These are phyloP conservation scores for Penicillium italicum DNA, from an alignment of 2,329 filamentous ascomycete species.

Conservation along the genomic window DNA sequence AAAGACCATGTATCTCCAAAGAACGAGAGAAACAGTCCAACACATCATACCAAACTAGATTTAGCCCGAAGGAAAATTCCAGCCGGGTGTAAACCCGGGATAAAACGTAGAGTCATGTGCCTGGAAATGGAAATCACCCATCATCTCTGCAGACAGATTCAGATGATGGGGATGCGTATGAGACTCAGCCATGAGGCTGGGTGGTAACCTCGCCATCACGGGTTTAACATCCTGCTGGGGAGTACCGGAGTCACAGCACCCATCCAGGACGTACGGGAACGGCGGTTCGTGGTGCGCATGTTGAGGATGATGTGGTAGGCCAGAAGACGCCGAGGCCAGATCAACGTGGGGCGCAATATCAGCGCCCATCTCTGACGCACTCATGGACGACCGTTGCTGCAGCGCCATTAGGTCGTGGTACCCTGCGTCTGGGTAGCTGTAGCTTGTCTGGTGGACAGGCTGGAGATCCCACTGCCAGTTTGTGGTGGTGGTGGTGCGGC, in stretches of 20 bases:
- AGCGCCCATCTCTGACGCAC: constrained; percentile 12
- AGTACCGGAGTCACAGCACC: constrained; percentile 9
- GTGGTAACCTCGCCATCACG: constrained; percentile 8
- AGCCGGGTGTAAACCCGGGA: constrained; percentile 19
- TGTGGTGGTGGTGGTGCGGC: constrained; percentile 1
- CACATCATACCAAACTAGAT: not conserved
- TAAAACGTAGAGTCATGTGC: constrained; percentile 21
- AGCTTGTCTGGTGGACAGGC: constrained; percentile 18
- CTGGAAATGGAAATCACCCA: constrained; percentile 26
- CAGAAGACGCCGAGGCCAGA: constrained; percentile 1
- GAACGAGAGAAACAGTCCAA: not conserved
- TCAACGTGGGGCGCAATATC: constrained; percentile 18
- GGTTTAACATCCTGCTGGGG: constrained; percentile 17
- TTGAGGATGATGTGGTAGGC: constrained; percentile 2
- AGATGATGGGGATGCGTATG: constrained; percentile 16
- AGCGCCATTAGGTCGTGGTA: constrained; percentile 23
- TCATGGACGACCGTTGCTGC: constrained; percentile 17
- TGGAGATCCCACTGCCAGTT: constrained; percentile 32
- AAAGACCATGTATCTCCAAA: not conserved
- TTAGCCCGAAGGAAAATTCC: constrained; percentile 17
- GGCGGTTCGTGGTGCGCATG: constrained; percentile 14
- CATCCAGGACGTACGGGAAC: constrained; percentile 27
- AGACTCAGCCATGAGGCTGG: constrained; percentile 9
- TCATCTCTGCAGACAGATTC: constrained; percentile 24
- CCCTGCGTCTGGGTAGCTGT: constrained; percentile 20